Base-by-base conservation (phyloP, 192 early-diverging fungal genomes). In the Chytriomyces sp. region DNA sequence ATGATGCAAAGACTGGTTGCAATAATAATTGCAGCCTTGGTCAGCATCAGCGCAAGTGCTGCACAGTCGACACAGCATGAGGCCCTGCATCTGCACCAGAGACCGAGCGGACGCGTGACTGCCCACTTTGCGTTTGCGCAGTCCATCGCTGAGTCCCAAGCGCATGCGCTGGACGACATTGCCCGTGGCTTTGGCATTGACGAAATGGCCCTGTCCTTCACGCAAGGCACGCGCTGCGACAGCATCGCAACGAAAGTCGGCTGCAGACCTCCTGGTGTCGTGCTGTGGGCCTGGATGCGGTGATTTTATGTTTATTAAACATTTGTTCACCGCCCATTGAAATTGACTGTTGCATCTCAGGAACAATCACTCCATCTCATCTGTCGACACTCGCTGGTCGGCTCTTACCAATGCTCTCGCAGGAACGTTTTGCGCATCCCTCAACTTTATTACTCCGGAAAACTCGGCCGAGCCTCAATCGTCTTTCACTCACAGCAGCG, bases 401-500 rank as follows among this genome's bases (percentile, higher is more conserved):
- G 91, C 92, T 0, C 81, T 98, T 67, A 93, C 94, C 20, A 96
- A 97, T 81, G 91, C 96, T 0, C 86, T 98, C 23, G 93, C 96
- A 18, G 96, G 97, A 3, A 83, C 97, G 45, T 98, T 97, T 78
- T 99, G 97, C 78, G 95, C 95, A 6, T 99, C 97, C 6, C 84
- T 99, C 13, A 98, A 98, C 80, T 96, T 94, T 78, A 92, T 99
- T 63, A 94, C 94, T 77, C 83, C 89, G 16, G 89, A 91, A 28
- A 87, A 88, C 53, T 96, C 95, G 0, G 87, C 86, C 0, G 63
- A 70, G 44, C 91, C 91, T 8, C 67, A 28, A 16, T 79, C 85
- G 46, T 82, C 87, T 13, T 91, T 92, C 80, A 48, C 26, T 45
- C 59, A 62, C 44, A 18, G 43, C 8, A 35, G 59, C 60, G 46